Conservation (phyloP, 345 rosid genomes). For the Orychophragmus violaceus region DNA sequence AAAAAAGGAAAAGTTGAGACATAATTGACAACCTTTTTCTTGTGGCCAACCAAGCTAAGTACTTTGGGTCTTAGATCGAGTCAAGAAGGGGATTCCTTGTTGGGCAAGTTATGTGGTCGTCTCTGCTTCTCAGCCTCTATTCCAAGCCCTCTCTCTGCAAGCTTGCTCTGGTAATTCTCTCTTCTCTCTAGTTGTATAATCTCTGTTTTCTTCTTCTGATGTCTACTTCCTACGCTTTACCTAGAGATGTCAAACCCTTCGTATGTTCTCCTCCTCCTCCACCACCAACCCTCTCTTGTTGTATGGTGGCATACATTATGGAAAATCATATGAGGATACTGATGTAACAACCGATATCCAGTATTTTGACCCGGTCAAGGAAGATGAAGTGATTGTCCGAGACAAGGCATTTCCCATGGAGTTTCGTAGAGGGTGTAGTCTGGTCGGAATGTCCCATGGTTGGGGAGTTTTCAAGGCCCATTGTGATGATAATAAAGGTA, state of each 20-base stretch:
- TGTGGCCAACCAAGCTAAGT: not conserved
- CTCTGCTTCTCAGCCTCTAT: slow-evolving; percentile 11
- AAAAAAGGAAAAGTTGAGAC: not conserved
- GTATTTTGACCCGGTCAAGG: not conserved
- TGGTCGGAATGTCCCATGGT: slow-evolving; percentile 15
- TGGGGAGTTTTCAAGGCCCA: not conserved
- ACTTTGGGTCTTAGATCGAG: not conserved
- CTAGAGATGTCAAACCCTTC: not conserved
- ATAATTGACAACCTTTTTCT: not conserved
- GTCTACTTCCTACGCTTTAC: not conserved
- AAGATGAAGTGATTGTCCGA: not conserved
- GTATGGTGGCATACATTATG: not conserved
- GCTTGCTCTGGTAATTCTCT: not conserved
- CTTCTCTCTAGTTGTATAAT: not conserved
- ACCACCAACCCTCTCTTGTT: slow-evolving; percentile 4
- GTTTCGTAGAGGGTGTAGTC: not conserved
- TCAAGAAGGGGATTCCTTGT: not conserved
- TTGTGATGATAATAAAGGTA: not conserved
- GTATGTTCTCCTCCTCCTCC: slow-evolving; percentile 6
- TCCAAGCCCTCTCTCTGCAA: slow-evolving; percentile 5
- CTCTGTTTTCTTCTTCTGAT: not conserved
- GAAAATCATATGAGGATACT: not conserved
- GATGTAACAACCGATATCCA: not conserved
- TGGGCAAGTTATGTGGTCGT: not conserved
- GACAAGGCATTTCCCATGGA: not conserved